Evolutionary conservation across 768 basidiomycete genomes (phyloP).

Genomic region (Rhodotorula taiwanensis): DNA sequence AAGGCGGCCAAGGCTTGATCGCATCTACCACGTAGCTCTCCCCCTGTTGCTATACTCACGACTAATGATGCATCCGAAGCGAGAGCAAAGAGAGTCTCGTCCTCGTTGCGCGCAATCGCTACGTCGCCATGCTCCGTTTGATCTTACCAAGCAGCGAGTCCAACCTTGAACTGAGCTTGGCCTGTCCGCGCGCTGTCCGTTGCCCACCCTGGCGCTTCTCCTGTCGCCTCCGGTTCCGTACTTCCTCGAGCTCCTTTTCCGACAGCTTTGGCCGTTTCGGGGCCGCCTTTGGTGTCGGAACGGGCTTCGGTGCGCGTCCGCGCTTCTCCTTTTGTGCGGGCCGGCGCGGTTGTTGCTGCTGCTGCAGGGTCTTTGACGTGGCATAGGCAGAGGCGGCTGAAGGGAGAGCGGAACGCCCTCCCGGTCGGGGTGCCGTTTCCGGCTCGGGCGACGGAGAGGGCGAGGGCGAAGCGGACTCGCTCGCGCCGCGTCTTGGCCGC

Average conservation of each 20-base stretch:
- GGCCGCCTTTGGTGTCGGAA: background rate
- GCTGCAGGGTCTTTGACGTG: constrained; percentile 2
- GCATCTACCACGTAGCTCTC: too few relatives aligned
- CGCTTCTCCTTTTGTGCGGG: background rate
- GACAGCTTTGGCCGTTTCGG: constrained; percentile 24
- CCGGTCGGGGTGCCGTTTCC: background rate
- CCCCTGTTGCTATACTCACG: too few relatives aligned
- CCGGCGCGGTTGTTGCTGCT: background rate
- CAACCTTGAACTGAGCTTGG: constrained; percentile 29
- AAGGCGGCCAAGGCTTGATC: background rate
- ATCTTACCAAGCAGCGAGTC: constrained; percentile 32
- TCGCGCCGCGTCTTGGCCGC: background rate
- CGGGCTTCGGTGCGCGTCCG: background rate
- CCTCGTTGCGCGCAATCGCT: too few relatives aligned
- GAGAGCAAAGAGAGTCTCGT: too few relatives aligned
- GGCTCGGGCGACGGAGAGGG: constrained; percentile 11
- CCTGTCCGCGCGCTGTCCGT: constrained; percentile 25
- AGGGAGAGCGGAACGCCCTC: constrained; percentile 12
- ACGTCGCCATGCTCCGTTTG: constrained; percentile 14
- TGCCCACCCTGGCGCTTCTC: constrained; percentile 25
- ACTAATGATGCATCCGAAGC: too few relatives aligned
- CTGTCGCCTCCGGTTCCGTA: constrained; percentile 22
- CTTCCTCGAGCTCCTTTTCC: constrained; percentile 23
- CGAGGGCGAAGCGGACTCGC: background rate
- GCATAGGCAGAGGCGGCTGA: background rate